These are phyloP conservation scores for Pseudogymnoascus sp. DNA, from an alignment of 2,329 filamentous ascomycete species.

Conservation along the genomic window DNA sequence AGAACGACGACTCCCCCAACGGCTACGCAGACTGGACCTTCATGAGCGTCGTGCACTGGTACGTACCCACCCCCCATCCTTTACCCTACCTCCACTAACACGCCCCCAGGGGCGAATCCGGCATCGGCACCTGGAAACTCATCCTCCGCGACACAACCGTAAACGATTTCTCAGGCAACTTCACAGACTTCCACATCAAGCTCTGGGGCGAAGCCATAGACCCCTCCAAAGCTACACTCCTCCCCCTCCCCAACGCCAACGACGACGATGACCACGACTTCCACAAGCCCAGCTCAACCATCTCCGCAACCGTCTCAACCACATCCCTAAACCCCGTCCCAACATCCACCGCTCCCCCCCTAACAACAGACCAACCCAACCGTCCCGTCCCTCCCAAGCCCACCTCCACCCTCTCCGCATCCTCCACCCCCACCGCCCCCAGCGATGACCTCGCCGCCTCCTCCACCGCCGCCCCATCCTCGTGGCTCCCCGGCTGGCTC, in stretches of 20 bases:
- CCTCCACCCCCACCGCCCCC: constrained; percentile 23
- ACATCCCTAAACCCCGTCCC: constrained; percentile 36
- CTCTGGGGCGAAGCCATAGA: constrained; percentile 89
- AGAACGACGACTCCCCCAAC: constrained; percentile 52
- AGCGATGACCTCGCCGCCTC: constrained; percentile 19
- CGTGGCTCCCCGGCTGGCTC: constrained; percentile 74
- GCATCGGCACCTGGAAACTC: constrained; percentile 83
- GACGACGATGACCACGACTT: constrained; percentile 77
- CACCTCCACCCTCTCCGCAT: constrained; percentile 18
- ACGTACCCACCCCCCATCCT: constrained; percentile 31
- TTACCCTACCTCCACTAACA: constrained; percentile 27
- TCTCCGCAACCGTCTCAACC: constrained; percentile 44
- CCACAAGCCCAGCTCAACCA: constrained; percentile 51
- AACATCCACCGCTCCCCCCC: constrained; percentile 41
- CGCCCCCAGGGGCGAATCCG: constrained; percentile 66
- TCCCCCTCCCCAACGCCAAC: constrained; percentile 74
- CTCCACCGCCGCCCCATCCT: constrained; percentile 14
- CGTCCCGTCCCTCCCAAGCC: constrained; percentile 45
- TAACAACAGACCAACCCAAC: constrained; percentile 51
- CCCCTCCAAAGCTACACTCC: constrained; percentile 58
- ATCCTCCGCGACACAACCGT: constrained; percentile 76
- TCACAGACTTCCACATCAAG: constrained; percentile 87
- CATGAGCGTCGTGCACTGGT: constrained; percentile 97
- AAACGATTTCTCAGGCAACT: constrained; percentile 69
- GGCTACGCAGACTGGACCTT: constrained; percentile 97